Evolutionary conservation across 1,284 basidiomycete species (phyloP), one percentile per base, ranked within the genome.

Genomic region (Exsudoporus floridanus): DNA sequence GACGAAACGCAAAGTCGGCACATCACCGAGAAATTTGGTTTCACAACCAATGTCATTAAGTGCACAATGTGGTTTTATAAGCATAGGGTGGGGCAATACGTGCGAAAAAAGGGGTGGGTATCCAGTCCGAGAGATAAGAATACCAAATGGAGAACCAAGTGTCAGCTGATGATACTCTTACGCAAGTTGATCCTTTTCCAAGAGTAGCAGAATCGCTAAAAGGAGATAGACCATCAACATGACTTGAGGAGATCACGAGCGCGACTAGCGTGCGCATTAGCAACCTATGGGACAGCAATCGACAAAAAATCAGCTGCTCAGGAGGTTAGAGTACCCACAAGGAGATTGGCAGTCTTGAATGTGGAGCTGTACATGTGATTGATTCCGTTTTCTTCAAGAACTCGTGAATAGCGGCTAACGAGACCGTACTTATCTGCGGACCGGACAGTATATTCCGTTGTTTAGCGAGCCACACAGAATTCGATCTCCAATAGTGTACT

Each of bases 351-450:
- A 14, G 90, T 91, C 70, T 90, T 89, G 63, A 84, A 88, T 12
- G 90, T 91, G 41, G 88, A 90, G 55, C 85, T 88, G 64, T 92
- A 92, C 79, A 91, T 88, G 70, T 91, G 90, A 67, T 89, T 86
- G 67, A 91, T 88, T 6, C 81, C 79, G 57, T 82, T 83, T 55
- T 82, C 77, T 54, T 87, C 81, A 9, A 92, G 77, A 12, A 87
- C 78, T 21, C 81, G 77, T 21, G 88, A 91, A 66, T 88, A 91
- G 35, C 83, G 81, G 63, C 81, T 88, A 46, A 92, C 85, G 9
- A 91, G 77, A 27, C 89, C 88, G 58, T 88, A 78, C 62, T 87
- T 88, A 63, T 89, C 87, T 84, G 60, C 25, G 51, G 38, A 43
- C 18, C 46, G 38, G 31, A 49, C 7, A 49, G 44, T 12, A 36